These are phyloP conservation scores for Obelidium mucronatum DNA, from an alignment of 192 early-diverging fungal species.

Conservation along the genomic window DNA sequence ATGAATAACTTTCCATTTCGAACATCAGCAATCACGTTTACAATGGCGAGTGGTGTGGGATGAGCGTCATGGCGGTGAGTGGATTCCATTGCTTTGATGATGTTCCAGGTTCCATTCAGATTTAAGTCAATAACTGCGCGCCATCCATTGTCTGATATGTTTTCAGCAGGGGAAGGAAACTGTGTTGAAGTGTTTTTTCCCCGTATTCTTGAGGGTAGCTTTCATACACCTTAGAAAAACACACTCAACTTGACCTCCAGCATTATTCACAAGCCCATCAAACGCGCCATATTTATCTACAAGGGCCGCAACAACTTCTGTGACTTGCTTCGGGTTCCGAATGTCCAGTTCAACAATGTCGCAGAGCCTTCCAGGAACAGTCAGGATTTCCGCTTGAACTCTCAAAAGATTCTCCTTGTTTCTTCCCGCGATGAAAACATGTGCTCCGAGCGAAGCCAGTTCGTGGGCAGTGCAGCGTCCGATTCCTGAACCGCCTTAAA, in stretches of 20 bases:
- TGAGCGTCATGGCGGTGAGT: conserved; percentile 52
- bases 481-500: neutral
- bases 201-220: neutral
- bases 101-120: conserved; percentile 59
- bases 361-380: neutral
- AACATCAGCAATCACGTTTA: conserved; percentile 58
- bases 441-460: conserved; percentile 57
- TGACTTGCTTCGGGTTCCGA: neutral
- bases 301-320: neutral
- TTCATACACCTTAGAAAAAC: neutral
- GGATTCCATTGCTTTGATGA: conserved; percentile 54
- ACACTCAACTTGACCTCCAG: conserved; percentile 31
- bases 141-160: conserved; percentile 46
- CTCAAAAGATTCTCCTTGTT: conserved; percentile 41
- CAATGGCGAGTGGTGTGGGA: conserved; percentile 48
- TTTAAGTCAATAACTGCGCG: conserved; percentile 56
- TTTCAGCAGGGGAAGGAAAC: conserved; percentile 35
- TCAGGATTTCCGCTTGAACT: conserved; percentile 3
- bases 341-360: conserved; percentile 18
- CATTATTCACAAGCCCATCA: conserved; percentile 39
- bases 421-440: conserved; percentile 58
- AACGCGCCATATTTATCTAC: conserved; percentile 22
- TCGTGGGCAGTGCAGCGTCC: conserved; percentile 52
- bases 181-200: no score
- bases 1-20: conserved; percentile 32